These are phyloP conservation scores for Euphorbia celastroides DNA, from an alignment of 441 rosid species.

Conservation along the genomic window DNA sequence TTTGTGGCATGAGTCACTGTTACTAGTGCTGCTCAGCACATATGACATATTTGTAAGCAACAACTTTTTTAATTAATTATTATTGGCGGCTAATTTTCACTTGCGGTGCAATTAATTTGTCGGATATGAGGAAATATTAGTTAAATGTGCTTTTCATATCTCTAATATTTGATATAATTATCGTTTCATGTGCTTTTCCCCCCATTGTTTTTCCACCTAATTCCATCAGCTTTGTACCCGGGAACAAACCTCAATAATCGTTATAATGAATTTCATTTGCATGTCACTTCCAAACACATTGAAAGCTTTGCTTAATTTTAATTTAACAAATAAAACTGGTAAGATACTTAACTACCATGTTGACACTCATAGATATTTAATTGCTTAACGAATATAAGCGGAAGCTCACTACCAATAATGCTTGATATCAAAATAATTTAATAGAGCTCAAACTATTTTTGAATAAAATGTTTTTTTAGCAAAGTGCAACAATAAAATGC, in stretches of 20 bases:
- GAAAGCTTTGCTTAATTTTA: too few relatives aligned
- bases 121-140: constrained; percentile 8
- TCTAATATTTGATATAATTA: neutral
- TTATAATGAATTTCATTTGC: neutral
- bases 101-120: constrained; percentile 19
- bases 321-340: too few relatives aligned
- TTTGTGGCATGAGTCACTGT: neutral
- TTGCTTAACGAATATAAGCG: too few relatives aligned
- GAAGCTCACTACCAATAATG: too few relatives aligned
- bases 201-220: neutral
- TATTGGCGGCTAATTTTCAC: constrained; percentile 15
- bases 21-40: neutral
- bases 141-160: constrained; percentile 19
- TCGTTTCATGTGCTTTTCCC: neutral
- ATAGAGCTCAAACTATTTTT: too few relatives aligned
- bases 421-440: too few relatives aligned
- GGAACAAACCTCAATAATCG: neutral
- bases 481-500: too few relatives aligned
- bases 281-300: too few relatives aligned
- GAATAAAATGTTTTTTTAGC: too few relatives aligned
- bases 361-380: too few relatives aligned
- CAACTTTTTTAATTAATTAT: neutral
- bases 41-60: neutral
- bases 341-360: too few relatives aligned
- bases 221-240: neutral